Evolutionary conservation across 2,329 filamentous ascomycete species (phyloP).

Genomic region (Didymella segeticola): DNA sequence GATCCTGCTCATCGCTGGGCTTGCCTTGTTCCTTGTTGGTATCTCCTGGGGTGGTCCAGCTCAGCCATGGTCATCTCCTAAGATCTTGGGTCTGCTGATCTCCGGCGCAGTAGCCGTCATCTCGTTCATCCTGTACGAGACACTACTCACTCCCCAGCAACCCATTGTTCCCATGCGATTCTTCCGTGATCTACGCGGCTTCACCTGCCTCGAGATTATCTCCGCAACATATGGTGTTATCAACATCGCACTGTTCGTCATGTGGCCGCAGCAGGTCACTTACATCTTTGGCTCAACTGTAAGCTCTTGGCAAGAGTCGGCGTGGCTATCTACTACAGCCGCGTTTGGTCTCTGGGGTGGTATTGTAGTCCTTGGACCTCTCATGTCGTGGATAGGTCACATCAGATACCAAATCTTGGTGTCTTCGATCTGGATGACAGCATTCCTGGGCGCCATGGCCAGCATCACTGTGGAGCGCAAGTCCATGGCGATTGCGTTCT

Average conservation of each 20-base stretch:
- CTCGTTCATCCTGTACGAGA: conserved; percentile 26
- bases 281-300: conserved; percentile 22
- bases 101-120: conserved; percentile 25
- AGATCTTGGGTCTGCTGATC: conserved; percentile 33
- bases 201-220: conserved; percentile 36
- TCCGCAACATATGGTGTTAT: conserved; percentile 33
- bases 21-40: conserved; percentile 53
- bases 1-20: conserved; percentile 52
- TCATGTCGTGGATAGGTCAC: conserved; percentile 34
- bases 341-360: conserved; percentile 41
- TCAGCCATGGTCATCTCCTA: conserved; percentile 21
- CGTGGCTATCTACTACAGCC: conserved; percentile 37
- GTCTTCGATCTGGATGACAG: conserved; percentile 24
- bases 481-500: conserved; percentile 19
- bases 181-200: conserved; percentile 40
- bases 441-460: conserved; percentile 24
- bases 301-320: conserved; percentile 31
- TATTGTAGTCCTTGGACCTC: conserved; percentile 32
- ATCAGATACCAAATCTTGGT: conserved; percentile 25
- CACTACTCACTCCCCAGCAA: conserved; percentile 22
- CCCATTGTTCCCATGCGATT: conserved; percentile 41
- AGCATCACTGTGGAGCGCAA: conserved; percentile 22
- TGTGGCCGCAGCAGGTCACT: conserved; percentile 38
- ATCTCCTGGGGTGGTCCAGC: conserved; percentile 51
- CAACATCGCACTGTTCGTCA: conserved; percentile 38